Evolutionary conservation across 2,329 filamentous ascomycete genomes (phyloP).

Genomic region (Pochonia chlamydosporia): DNA sequence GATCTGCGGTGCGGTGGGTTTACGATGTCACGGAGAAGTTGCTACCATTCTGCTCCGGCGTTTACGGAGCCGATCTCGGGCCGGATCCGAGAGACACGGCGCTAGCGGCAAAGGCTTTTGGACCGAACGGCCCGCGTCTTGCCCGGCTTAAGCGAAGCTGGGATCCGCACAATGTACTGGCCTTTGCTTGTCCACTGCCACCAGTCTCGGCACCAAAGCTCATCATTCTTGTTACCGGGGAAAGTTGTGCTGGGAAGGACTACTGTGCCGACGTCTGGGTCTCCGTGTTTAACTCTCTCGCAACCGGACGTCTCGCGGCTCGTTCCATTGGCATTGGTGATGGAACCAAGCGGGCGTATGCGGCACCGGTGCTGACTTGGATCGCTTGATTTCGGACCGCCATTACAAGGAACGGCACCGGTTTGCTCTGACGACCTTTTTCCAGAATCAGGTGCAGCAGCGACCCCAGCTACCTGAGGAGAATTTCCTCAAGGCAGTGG

Average conservation of each 20-base stretch:
- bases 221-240: slow-evolving; percentile 52
- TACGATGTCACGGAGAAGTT: slow-evolving; percentile 43
- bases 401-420: slow-evolving; percentile 58
- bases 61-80: slow-evolving; percentile 57
- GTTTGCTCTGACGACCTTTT: slow-evolving; percentile 45
- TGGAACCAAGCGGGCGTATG: slow-evolving; percentile 51
- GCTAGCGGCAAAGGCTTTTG: slow-evolving; percentile 51
- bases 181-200: slow-evolving; percentile 50
- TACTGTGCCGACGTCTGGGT: slow-evolving; percentile 50
- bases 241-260: slow-evolving; percentile 53
- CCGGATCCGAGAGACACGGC: slow-evolving; percentile 51
- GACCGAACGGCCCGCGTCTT: slow-evolving; percentile 44
- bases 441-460: slow-evolving; percentile 34
- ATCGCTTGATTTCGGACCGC: slow-evolving; percentile 45
- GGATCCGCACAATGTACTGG: slow-evolving; percentile 46
- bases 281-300: slow-evolving; percentile 26
- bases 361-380: slow-evolving; percentile 41
- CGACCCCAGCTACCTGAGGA: slow-evolving; percentile 42
- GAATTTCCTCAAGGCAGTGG: slow-evolving; percentile 43
- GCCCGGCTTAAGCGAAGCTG: slow-evolving; percentile 40
- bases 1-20: slow-evolving; percentile 44
- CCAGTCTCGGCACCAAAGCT: slow-evolving; percentile 34
- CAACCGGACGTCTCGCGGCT: slow-evolving; percentile 25
- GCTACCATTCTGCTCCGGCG: slow-evolving; percentile 43
- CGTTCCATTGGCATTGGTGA: slow-evolving; percentile 51